Conservation (phyloP, 129 eudicot genomes). For the Kitagawia praeruptora region DNA sequence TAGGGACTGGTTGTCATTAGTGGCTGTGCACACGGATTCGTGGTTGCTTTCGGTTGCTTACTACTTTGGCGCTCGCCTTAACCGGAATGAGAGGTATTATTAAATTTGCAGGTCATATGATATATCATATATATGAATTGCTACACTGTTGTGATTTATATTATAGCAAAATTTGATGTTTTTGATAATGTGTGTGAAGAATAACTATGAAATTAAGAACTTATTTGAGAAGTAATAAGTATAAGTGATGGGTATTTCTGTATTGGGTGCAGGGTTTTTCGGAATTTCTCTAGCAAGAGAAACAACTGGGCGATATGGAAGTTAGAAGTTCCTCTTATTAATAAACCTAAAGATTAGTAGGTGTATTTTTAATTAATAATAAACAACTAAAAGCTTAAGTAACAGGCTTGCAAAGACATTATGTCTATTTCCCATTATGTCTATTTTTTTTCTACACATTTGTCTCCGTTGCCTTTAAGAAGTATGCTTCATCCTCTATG, state of each 20-base stretch:
- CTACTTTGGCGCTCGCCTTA: conserved; percentile 64
- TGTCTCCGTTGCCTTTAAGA: not conserved
- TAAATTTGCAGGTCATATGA: not conserved
- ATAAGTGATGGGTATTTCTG: too few relatives aligned
- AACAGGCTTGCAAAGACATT: not conserved
- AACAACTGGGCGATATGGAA: not conserved
- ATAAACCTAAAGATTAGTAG: not conserved
- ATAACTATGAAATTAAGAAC: too few relatives aligned
- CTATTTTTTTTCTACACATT: not conserved
- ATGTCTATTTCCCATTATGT: too few relatives aligned
- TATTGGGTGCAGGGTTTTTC: not conserved
- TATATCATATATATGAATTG: not conserved
- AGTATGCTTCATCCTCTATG: not conserved
- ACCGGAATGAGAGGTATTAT: conserved; percentile 52
- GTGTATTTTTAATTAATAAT: too few relatives aligned
- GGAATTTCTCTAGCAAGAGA: not conserved
- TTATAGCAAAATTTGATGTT: not conserved
- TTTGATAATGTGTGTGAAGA: not conserved
- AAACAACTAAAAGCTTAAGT: not conserved
- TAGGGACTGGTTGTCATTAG: conserved; percentile 59
- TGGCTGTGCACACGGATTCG: conserved; percentile 59
- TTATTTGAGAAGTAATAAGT: not conserved
- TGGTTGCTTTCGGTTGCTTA: conserved; percentile 64
- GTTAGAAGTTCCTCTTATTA: not conserved
- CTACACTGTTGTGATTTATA: not conserved